These are phyloP conservation scores for Carallia pectinifolia DNA, from an alignment of 345 rosid species.

Conservation along the genomic window DNA sequence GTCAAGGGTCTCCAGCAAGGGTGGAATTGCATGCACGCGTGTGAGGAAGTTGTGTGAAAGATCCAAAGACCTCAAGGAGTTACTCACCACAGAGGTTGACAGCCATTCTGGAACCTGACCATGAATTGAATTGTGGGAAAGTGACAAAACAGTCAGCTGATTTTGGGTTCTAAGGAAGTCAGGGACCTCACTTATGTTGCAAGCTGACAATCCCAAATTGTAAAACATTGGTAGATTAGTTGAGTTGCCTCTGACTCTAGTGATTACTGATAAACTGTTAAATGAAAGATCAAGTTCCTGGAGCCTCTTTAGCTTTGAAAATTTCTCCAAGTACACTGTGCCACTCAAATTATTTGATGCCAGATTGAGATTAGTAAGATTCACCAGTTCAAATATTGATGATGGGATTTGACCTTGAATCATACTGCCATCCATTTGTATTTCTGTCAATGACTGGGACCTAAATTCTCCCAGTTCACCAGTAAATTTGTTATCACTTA, in stretches of 20 bases:
- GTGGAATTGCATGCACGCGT: neutral
- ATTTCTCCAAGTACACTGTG: slow-evolving; percentile 8
- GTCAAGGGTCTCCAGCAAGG: neutral
- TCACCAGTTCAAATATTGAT: slow-evolving; percentile 16
- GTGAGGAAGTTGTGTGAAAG: slow-evolving; percentile 18
- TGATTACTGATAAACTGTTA: slow-evolving; percentile 2
- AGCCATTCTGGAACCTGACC: slow-evolving; percentile 21
- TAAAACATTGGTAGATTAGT: slow-evolving; percentile 6
- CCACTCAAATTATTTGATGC: slow-evolving; percentile 28
- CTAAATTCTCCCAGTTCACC: slow-evolving; percentile 6
- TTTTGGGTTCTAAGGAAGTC: slow-evolving; percentile 2
- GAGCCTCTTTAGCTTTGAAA: slow-evolving; percentile 21
- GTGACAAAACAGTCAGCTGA: neutral
- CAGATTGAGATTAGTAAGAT: slow-evolving; percentile 9
- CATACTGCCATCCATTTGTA: slow-evolving; percentile 6
- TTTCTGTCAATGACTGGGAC: neutral
- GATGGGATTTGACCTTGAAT: slow-evolving; percentile 24
- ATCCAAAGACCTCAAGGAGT: slow-evolving; percentile 1
- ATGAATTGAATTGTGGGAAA: slow-evolving; percentile 19
- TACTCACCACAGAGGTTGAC: neutral
- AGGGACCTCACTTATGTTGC: slow-evolving; percentile 24
- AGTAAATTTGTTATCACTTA: slow-evolving; percentile 6
- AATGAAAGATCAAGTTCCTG: neutral
- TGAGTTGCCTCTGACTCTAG: neutral
- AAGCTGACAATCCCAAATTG: slow-evolving; percentile 1